These are phyloP conservation scores for Trichopus zeylanicus DNA, from an alignment of 116 monocot genomes.

Conservation along the genomic window DNA sequence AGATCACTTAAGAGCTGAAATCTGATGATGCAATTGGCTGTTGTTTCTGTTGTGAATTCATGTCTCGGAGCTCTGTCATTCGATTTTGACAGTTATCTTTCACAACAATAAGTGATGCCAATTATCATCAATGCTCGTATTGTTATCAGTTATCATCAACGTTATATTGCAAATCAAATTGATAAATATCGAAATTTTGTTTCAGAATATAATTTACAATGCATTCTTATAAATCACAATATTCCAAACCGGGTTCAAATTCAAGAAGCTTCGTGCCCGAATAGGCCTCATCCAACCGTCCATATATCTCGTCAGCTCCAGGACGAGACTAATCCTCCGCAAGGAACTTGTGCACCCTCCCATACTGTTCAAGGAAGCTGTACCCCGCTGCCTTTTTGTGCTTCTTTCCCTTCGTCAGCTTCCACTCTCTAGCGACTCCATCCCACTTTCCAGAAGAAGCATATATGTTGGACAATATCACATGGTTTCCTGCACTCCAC, in stretches of 20 bases:
- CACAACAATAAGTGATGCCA: too few species aligned
- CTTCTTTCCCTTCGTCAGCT: slow-evolving; percentile 36
- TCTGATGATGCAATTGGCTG: too few species aligned
- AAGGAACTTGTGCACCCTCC: slow-evolving; percentile 39
- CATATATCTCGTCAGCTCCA: slow-evolving; percentile 32
- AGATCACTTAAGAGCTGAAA: too few species aligned
- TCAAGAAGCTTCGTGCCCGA: slow-evolving; percentile 18
- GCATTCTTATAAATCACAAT: too few species aligned
- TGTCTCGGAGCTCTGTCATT: too few species aligned
- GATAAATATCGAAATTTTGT: too few species aligned
- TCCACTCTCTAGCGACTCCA: slow-evolving; percentile 43
- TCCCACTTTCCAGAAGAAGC: slow-evolving; percentile 49
- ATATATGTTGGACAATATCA: slow-evolving; percentile 65
- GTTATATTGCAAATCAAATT: too few species aligned
- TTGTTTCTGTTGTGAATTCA: too few species aligned
- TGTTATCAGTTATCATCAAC: too few species aligned
- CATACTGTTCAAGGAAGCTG: slow-evolving; percentile 39
- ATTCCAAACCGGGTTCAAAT: background rate
- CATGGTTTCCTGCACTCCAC: slow-evolving; percentile 61
- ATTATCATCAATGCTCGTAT: too few species aligned
- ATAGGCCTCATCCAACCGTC: slow-evolving; percentile 24
- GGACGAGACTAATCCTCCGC: slow-evolving; percentile 70
- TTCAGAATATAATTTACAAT: too few species aligned
- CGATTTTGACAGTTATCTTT: too few species aligned
- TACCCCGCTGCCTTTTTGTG: slow-evolving; percentile 55